A percentile compares a stretch with the other conserved stretches of the same genome.
Conservation (phyloP, 2,329 filamentous ascomycete species). For the Pestalotiopsis sp. region DNA sequence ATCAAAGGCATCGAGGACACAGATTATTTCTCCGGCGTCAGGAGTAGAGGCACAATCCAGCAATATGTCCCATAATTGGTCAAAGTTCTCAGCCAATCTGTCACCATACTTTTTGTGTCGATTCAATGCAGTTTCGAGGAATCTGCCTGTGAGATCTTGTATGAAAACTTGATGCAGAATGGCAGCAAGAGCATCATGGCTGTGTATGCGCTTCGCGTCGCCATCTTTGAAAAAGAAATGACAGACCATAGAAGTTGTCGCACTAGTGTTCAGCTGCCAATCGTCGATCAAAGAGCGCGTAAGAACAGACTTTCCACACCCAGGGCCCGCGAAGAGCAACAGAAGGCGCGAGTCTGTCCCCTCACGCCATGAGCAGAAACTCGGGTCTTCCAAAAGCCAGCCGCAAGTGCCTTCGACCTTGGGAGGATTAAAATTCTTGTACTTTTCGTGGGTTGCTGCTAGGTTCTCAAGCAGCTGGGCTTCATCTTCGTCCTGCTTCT, state of each 20-base stretch:
- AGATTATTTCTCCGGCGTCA: not conserved
- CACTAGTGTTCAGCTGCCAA: slow-evolving; percentile 19
- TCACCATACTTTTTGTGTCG: slow-evolving; percentile 4
- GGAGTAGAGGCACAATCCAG: not conserved
- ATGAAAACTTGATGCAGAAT: slow-evolving; percentile 32
- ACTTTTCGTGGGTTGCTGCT: slow-evolving; percentile 8
- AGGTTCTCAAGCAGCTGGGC: slow-evolving; percentile 22
- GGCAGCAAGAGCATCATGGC: slow-evolving; percentile 22
- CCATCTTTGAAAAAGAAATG: slow-evolving; percentile 40
- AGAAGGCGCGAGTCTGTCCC: not conserved
- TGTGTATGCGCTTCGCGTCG: slow-evolving; percentile 21
- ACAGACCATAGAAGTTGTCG: slow-evolving; percentile 26
- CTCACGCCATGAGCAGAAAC: slow-evolving; percentile 30
- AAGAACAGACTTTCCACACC: slow-evolving; percentile 2
- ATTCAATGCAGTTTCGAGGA: slow-evolving; percentile 16
- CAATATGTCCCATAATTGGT: not conserved
- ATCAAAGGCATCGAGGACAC: slow-evolving; percentile 2
- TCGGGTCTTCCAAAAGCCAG: slow-evolving; percentile 32
- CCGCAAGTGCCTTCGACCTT: slow-evolving; percentile 33
- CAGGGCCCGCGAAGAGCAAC: not conserved
- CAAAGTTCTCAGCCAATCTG: not conserved
- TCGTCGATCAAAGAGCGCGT: not conserved
- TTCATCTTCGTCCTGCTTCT: not conserved
- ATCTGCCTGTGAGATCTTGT: not conserved
- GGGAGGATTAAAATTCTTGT: slow-evolving; percentile 29